phyloP scores from a whole-genome alignment of 305 asterid species.

The Fraxinus greggii region DNA sequence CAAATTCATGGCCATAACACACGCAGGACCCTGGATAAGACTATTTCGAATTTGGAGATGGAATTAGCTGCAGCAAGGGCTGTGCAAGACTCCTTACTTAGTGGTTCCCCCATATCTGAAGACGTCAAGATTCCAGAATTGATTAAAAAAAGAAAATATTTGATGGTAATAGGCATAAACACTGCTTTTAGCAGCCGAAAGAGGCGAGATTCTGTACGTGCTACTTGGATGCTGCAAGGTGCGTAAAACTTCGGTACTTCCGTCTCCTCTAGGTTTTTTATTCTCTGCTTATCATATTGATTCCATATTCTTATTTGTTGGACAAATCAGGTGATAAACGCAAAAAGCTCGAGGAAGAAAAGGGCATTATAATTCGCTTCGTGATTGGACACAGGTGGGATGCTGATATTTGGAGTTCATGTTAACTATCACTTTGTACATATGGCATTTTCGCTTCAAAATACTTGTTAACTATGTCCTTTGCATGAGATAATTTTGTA shows the following conservation, averaged over 20 bases:
- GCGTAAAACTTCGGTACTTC: neutral
- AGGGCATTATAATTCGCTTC: constrained; percentile 31
- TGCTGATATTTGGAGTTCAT: neutral
- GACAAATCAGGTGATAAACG: constrained; percentile 28
- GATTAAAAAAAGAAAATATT: constrained; percentile 17
- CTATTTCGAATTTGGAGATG: constrained; percentile 32
- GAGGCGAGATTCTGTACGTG: constrained; percentile 33
- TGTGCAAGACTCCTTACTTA: constrained; percentile 22
- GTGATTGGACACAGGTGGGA: constrained; percentile 31
- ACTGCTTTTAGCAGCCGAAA: constrained; percentile 33
- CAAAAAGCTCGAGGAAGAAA: constrained; percentile 33
- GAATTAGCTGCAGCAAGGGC: constrained; percentile 30
- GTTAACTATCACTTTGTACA: neutral
- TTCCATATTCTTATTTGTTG: neutral
- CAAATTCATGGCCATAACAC: neutral
- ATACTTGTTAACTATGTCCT: neutral
- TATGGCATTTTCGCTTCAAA: neutral
- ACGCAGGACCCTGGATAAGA: constrained; percentile 29
- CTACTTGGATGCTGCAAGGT: constrained; percentile 38
- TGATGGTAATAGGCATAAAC: constrained; percentile 29
- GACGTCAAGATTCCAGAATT: constrained; percentile 18
- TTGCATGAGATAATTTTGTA: neutral
- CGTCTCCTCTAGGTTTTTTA: neutral
- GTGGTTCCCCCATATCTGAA: constrained; percentile 25
- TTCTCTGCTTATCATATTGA: neutral